Conservation (phyloP, 2,329 filamentous ascomycete species). For the Calonectria fujianensis region DNA sequence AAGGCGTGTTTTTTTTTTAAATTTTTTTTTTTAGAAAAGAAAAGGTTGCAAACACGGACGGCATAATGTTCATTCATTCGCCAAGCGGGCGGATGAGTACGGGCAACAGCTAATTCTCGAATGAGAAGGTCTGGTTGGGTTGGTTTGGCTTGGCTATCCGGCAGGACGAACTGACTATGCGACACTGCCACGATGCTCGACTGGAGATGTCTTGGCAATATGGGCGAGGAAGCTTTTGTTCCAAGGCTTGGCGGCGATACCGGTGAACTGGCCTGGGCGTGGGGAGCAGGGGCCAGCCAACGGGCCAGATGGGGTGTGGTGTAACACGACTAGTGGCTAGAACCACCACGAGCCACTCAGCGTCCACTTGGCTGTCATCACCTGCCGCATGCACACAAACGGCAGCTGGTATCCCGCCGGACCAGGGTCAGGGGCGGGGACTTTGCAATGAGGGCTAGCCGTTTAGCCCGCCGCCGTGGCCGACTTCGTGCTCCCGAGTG, state of each 20-base stretch:
- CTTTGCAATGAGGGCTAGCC: background rate
- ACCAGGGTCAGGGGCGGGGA: background rate
- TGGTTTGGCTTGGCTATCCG: background rate
- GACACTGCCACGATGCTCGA: constrained; percentile 12
- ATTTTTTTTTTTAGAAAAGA: too few species aligned
- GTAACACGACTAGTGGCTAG: background rate
- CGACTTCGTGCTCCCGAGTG: background rate
- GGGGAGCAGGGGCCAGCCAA: background rate
- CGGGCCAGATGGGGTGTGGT: background rate
- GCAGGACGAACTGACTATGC: background rate
- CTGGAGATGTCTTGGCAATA: constrained; percentile 8
- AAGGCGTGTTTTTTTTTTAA: too few species aligned
- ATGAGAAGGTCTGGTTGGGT: background rate
- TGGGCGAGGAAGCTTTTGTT: background rate
- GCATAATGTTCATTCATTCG: too few species aligned
- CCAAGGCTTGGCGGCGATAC: constrained; percentile 1
- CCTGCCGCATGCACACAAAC: background rate
- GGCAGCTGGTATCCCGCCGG: background rate
- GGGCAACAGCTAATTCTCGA: background rate
- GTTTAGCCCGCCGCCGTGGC: background rate
- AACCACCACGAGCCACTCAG: background rate
- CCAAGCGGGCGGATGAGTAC: background rate
- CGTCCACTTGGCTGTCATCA: background rate
- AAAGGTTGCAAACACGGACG: background rate
- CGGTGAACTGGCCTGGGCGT: background rate